Evolutionary conservation across 805 yeast species (phyloP).

Genomic region (Schwanniomyces vanrijiae): DNA sequence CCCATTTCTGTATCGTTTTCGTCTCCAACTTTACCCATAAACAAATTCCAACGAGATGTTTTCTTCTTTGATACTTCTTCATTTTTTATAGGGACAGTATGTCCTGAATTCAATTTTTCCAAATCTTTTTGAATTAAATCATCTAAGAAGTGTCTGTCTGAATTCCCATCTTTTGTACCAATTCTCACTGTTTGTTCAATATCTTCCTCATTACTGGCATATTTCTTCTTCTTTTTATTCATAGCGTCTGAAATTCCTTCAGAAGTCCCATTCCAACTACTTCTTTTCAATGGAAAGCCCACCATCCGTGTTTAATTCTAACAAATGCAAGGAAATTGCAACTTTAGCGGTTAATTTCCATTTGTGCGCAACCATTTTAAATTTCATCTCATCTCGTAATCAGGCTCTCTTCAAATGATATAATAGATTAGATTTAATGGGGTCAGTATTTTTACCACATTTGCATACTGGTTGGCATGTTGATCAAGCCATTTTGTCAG

Average conservation of each 20-base stretch:
- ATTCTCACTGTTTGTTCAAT: background rate
- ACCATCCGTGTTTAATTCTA: background rate
- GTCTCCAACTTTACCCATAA: background rate
- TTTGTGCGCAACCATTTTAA: conserved; percentile 3
- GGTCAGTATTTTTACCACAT: conserved; percentile 80
- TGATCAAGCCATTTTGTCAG: conserved; percentile 92
- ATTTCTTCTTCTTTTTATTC: background rate
- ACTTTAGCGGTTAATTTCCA: conserved; percentile 1
- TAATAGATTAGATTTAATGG: conserved; percentile 46
- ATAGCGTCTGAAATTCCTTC: background rate
- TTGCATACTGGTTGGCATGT: conserved; percentile 92
- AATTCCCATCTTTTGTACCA: background rate
- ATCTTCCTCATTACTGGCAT: background rate
- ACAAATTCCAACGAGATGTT: background rate
- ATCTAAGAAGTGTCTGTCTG: background rate
- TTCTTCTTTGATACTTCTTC: background rate
- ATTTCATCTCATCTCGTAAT: background rate
- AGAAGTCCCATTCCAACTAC: conserved; percentile 2
- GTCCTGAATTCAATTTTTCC: background rate
- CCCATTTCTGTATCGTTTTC: background rate
- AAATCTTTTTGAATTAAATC: background rate
- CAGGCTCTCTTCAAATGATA: background rate
- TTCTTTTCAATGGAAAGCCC: conserved; percentile 2
- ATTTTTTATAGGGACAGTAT: background rate
- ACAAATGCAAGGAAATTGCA: background rate